Conservation (phyloP, 2,329 filamentous ascomycete genomes). For the Fusarium sarcochroum region DNA sequence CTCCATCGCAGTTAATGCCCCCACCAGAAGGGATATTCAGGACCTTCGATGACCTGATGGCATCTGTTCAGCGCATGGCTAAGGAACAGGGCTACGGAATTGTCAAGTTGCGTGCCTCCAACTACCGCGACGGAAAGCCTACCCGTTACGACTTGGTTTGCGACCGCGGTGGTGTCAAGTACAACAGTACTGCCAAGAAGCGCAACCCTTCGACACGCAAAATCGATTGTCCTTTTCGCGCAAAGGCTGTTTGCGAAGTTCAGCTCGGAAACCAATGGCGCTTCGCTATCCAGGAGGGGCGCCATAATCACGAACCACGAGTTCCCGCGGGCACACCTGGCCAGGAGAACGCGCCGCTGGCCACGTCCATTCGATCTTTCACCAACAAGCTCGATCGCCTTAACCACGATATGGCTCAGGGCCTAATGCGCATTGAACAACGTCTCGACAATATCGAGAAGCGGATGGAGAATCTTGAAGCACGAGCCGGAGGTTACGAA, state of each 20-base stretch:
- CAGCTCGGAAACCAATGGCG: conserved; percentile 74
- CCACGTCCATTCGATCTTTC: conserved; percentile 70
- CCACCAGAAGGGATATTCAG: conserved; percentile 73
- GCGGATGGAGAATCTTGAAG: conserved; percentile 68
- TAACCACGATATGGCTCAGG: conserved; percentile 68
- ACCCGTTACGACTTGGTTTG: conserved; percentile 75
- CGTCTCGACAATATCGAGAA: conserved; percentile 67
- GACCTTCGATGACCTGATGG: conserved; percentile 71
- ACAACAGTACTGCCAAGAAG: conserved; percentile 75
- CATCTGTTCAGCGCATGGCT: conserved; percentile 70
- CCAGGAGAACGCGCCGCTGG: conserved; percentile 70
- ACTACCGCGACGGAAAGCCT: conserved; percentile 74
- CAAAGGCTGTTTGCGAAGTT: conserved; percentile 75
- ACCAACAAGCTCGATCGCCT: conserved; percentile 73
- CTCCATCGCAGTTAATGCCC: conserved; percentile 62
- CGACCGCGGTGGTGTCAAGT: conserved; percentile 74
- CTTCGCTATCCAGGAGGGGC: conserved; percentile 72
- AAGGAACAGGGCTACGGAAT: conserved; percentile 75
- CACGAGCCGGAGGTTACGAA: conserved; percentile 58
- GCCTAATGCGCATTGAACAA: conserved; percentile 65
- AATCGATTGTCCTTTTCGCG: conserved; percentile 74
- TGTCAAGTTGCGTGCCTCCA: conserved; percentile 73
- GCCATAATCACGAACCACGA: conserved; percentile 74
- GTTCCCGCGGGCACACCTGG: conserved; percentile 67
- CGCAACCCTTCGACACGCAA: conserved; percentile 74